Evolutionary conservation across 768 basidiomycete genomes (phyloP), one percentile per base, ranked within the genome.

Genomic region (Terana coerulea): DNA sequence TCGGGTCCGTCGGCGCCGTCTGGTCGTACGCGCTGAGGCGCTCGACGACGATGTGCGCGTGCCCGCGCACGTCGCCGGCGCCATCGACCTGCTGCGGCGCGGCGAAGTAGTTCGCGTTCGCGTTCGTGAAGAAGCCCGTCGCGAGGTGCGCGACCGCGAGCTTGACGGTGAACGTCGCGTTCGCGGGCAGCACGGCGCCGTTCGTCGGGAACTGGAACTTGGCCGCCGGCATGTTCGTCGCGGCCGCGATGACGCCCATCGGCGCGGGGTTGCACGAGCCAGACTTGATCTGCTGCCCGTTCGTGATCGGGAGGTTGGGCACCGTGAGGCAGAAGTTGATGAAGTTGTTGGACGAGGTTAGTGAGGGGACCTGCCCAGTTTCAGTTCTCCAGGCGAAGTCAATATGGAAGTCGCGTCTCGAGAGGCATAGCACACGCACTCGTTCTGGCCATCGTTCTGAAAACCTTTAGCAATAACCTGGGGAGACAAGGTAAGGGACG

Each of bases 291-390:
- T 80, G 83, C 57, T 72, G 47, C n/a, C 84, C 83, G 58, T 83
- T 78, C 37, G 86, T 86, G 52, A 85, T 71, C 3, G 83, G 76
- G 43, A 76, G 64, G 46, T 72, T 59, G 3, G 74, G 61, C 3
- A 73, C 60, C 14, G 75, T 77, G 5, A 70, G 65, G 58, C 85
- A 86, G 64, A 72, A 83, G 69, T 84, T 84, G 69, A 86, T 84
- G 64, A 84, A 89, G 72, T 88, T 88, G 70, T 88, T 83, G 37
- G 65, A 66, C 14, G 83, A 83, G 0, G 78, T 83, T 7, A 80
- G 66, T 5, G 81, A 84, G 12, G 80, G 69, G 22, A 74, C 73
- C 65, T 83, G 74, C 22, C 79, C 80, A 47, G 72, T 51, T 1
- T 59, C 58, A 0, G 69, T 53, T 24, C 64, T 58, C 52, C 29